A percentile compares a stretch with the other conserved stretches of the same genome.
These are phyloP conservation scores for Laguncularia racemosa DNA, from an alignment of 345 rosid genomes.

Conservation along the genomic window DNA sequence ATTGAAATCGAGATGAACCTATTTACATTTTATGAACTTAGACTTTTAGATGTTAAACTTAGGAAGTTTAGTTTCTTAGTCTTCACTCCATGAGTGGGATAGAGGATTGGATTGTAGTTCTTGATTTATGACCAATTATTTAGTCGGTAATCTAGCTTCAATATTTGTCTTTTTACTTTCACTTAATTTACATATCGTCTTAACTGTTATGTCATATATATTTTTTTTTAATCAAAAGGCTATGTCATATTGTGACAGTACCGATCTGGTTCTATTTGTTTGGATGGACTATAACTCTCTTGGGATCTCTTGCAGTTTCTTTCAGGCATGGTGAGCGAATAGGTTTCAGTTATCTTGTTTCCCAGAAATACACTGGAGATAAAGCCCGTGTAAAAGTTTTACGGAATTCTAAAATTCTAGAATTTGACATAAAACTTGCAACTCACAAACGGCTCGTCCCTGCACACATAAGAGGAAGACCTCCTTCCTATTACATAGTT, in stretches of 20 bases:
- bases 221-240: too few species aligned
- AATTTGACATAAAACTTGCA: conserved; percentile 73
- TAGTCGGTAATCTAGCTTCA: not conserved
- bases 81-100: not conserved
- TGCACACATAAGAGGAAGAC: conserved; percentile 66
- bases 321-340: conserved; percentile 95
- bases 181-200: not conserved
- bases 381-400: conserved; percentile 70
- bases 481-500: conserved; percentile 84
- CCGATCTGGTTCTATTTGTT: too few species aligned
- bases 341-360: conserved; percentile 86
- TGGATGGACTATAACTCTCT: conserved; percentile 1
- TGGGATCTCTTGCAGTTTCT: conserved; percentile 49
- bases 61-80: too few species aligned
- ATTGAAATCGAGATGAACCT: too few species aligned
- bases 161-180: not conserved
- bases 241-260: too few species aligned
- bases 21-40: too few species aligned
- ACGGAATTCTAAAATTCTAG: conserved; percentile 51
- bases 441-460: conserved; percentile 84
- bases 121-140: not conserved
- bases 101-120: not conserved
- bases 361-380: conserved; percentile 93
- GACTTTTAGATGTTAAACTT: too few species aligned
- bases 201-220: too few species aligned